Evolutionary conservation across 306 rosid species (phyloP).

Genomic region (Clitoria ternatea): DNA sequence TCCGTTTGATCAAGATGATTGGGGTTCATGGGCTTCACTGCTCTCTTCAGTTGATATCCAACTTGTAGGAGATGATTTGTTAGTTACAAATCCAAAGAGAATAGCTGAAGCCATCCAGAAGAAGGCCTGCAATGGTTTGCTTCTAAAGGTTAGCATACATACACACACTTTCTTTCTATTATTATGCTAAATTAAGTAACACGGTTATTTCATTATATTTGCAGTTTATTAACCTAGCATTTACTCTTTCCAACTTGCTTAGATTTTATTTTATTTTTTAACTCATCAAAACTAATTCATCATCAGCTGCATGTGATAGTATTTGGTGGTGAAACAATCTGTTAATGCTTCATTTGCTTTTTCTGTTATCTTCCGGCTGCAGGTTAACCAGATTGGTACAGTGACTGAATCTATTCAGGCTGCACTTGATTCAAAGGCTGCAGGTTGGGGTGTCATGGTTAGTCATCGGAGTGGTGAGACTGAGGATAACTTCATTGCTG

Average conservation of each 20-base stretch:
- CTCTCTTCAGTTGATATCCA: slow-evolving; percentile 91
- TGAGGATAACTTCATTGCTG: slow-evolving; percentile 97
- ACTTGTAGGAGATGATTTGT: slow-evolving; percentile 92
- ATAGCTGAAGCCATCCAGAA: slow-evolving; percentile 81
- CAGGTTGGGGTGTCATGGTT: slow-evolving; percentile 99
- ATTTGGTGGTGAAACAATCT: neutral
- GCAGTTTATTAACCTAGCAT: neutral
- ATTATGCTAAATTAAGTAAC: neutral
- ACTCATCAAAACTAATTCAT: neutral
- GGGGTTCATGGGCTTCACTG: slow-evolving; percentile 90
- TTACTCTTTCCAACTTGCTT: neutral
- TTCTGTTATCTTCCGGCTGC: slow-evolving; percentile 22
- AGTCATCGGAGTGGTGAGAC: slow-evolving; percentile 99
- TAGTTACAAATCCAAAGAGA: slow-evolving; percentile 94
- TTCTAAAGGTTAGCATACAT: slow-evolving; percentile 65
- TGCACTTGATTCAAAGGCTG: slow-evolving; percentile 96
- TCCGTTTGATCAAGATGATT: slow-evolving; percentile 99
- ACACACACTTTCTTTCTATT: neutral
- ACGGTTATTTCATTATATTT: neutral
- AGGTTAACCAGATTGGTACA: slow-evolving; percentile 99
- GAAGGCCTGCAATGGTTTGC: slow-evolving; percentile 94
- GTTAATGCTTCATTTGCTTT: slow-evolving; percentile 16
- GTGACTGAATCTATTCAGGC: slow-evolving; percentile 94
- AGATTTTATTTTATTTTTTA: neutral
- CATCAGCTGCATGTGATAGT: neutral